A percentile compares a stretch with the other conserved stretches of the same genome.
These are phyloP conservation scores for Chaetomiaceae sp. DNA, from an alignment of 2,329 filamentous ascomycete species.

Conservation along the genomic window DNA sequence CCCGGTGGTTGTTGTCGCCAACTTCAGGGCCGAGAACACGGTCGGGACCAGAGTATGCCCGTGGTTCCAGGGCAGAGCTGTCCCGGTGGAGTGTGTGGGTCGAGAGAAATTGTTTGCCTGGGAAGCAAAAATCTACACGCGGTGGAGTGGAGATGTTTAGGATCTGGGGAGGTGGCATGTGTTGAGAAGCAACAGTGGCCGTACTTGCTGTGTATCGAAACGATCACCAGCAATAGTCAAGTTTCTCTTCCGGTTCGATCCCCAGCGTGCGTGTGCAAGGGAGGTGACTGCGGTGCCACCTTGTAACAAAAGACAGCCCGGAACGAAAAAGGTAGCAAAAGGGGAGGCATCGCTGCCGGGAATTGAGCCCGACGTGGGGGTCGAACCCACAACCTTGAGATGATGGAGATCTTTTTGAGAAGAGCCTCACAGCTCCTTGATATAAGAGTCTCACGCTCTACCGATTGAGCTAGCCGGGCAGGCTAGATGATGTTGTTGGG, in stretches of 20 bases:
- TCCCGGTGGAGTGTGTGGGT: slow-evolving; percentile 25
- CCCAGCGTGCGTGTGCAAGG: too few relatives aligned
- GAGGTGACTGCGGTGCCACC: too few relatives aligned
- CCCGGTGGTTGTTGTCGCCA: slow-evolving; percentile 25
- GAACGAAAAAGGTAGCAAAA: neutral
- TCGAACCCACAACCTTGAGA: slow-evolving; percentile 22
- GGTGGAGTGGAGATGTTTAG: slow-evolving; percentile 13
- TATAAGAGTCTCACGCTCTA: slow-evolving; percentile 69
- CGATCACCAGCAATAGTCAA: too few relatives aligned
- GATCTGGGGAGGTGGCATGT: too few relatives aligned
- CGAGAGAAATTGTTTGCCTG: slow-evolving; percentile 26
- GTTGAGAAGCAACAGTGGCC: too few relatives aligned
- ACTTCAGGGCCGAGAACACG: slow-evolving; percentile 25
- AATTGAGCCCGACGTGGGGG: slow-evolving; percentile 21
- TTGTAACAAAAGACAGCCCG: neutral
- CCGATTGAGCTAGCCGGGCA: slow-evolving; percentile 63
- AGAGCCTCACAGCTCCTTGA: too few relatives aligned
- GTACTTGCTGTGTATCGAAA: too few relatives aligned
- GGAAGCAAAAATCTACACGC: slow-evolving; percentile 28
- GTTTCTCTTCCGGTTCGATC: too few relatives aligned
- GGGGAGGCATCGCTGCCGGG: slow-evolving; percentile 7
- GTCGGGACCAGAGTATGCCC: slow-evolving; percentile 21
- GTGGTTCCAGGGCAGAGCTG: slow-evolving; percentile 23
- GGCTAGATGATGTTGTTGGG: too few relatives aligned
- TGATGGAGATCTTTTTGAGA: slow-evolving; percentile 13